Evolutionary conservation across 768 basidiomycete species (phyloP).

Genomic region (Porphyrellus cyaneotinctus): DNA sequence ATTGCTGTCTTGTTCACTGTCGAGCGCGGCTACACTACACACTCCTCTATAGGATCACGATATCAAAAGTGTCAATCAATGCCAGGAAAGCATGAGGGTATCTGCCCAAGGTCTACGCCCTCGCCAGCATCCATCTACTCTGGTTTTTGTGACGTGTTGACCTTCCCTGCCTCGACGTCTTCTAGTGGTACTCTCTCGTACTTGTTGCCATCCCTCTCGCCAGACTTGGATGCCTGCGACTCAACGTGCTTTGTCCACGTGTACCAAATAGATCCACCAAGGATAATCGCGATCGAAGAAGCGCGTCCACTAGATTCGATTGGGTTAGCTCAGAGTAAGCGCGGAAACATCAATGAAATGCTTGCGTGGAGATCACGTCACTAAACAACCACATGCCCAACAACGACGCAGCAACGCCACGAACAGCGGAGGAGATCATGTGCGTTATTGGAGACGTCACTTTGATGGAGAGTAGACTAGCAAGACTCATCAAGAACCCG

Average conservation of each 20-base stretch:
- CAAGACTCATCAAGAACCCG: constrained; percentile 94
- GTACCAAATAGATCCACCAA: constrained; percentile 78
- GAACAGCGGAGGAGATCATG: constrained; percentile 94
- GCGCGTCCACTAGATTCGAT: constrained; percentile 61
- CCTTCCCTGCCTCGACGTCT: constrained; percentile 53
- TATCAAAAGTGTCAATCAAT: constrained; percentile 4
- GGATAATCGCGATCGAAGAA: constrained; percentile 75
- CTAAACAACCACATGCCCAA: constrained; percentile 77
- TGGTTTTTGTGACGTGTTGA: constrained; percentile 23
- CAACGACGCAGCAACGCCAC: constrained; percentile 88
- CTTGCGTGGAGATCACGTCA: constrained; percentile 77
- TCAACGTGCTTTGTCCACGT: constrained; percentile 86
- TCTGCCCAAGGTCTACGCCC: constrained; percentile 7
- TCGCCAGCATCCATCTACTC: constrained; percentile 18
- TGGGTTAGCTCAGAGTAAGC: constrained; percentile 1
- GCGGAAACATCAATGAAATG: constrained; percentile 8
- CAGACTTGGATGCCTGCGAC: constrained; percentile 38
- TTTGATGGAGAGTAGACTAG: constrained; percentile 90
- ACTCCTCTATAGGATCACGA: constrained; percentile 16
- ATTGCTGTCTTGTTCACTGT: constrained; percentile 3
- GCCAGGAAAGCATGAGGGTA: constrained; percentile 10
- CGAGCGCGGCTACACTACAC: neutral
- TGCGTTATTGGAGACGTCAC: constrained; percentile 97
- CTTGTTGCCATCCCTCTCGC: constrained; percentile 26
- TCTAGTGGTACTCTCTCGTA: constrained; percentile 67